Conservation (phyloP, 228 moss, liverwort and hornwort genomes). For the Sphagnum fallax region DNA sequence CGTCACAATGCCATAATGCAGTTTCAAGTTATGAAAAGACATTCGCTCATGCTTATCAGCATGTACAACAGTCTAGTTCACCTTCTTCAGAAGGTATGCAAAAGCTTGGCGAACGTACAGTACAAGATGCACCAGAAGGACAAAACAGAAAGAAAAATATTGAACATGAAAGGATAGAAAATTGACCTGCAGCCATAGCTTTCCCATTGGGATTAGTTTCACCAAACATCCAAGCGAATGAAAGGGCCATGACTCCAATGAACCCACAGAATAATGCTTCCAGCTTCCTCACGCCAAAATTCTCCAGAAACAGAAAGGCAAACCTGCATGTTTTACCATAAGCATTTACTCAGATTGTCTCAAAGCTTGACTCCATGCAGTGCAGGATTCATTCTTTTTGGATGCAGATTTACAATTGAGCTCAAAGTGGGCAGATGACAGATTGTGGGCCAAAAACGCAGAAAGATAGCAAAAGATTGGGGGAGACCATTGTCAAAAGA, state of each 20-base stretch:
- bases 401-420: no score
- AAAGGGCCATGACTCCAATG: constrained; percentile 82
- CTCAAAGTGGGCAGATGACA: no score
- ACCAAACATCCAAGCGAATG: constrained; percentile 98
- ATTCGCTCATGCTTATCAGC: no score
- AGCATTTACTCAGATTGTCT: no score
- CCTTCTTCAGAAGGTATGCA: no score
- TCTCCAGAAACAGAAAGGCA: constrained; percentile 78
- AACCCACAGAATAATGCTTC: constrained; percentile 87
- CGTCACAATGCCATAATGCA: background rate
- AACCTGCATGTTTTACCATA: constrained; percentile 44
- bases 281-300: constrained; percentile 87
- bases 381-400: no score
- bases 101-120: no score
- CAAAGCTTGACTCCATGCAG: no score
- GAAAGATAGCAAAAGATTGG: background rate
- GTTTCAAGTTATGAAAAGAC: no score
- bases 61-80: no score
- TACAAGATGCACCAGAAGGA: no score
- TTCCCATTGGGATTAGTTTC: constrained; percentile 60
- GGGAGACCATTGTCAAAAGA: background rate
- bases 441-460: no score
- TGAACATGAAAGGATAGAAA: background rate
- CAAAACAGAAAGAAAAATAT: background rate
- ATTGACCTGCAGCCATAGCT: constrained; percentile 67